Base-by-base conservation (phyloP, 2,329 filamentous ascomycete genomes). In the Pestalotiopsis sp. region DNA sequence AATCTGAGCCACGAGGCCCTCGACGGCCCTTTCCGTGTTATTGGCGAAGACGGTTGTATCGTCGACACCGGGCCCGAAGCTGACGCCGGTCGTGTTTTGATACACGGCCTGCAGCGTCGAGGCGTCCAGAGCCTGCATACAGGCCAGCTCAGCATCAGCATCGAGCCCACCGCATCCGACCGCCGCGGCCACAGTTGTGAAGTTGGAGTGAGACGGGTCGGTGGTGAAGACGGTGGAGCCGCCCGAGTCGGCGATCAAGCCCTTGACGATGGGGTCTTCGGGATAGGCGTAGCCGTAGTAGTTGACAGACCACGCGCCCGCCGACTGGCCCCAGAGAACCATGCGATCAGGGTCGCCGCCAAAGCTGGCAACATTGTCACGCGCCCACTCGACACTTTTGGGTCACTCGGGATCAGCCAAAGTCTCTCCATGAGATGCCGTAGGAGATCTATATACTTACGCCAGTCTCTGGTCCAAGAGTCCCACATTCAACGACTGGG, bases 401-500 rank as follows among this genome's bases (percentile, higher is more conserved):
- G 82, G 0, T 17, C 20, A 87, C 75, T 0, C 2, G 7, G 7
- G 9, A 52, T 23, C n/a, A 52, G 45, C 45, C n/a, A 14, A n/a
- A 49, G 14, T 23, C 65, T 17, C 17, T 3, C 17, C 2, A 14
- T 45, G 41, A 17, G 4, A 45, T 17, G 41, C 5, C 5, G 12
- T 45, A 6, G 9, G 6, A 52, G 45, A 9, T 52, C 12, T 59
- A 27, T 23, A 11, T 59, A 27, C 27, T 36, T 6, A 27, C 27
- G 83, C 84, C 11, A 80, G 72, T 4, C 85, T 81, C 72, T 87
- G 84, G 73, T 89, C 86, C 4, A 82, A 77, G 2, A 87, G 73
- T 0, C 84, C 85, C 5, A 85, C 70, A 66, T 87, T 88, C 65
- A 81, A 78, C 7, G 68, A 77, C 63, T 70, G 38, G 1, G 73